Percentiles rank a stretch among this genome's conserved stretches.
phyloP scores from a whole-genome alignment of 176 grass and related monocot genomes.

The Eleusine indica region DNA sequence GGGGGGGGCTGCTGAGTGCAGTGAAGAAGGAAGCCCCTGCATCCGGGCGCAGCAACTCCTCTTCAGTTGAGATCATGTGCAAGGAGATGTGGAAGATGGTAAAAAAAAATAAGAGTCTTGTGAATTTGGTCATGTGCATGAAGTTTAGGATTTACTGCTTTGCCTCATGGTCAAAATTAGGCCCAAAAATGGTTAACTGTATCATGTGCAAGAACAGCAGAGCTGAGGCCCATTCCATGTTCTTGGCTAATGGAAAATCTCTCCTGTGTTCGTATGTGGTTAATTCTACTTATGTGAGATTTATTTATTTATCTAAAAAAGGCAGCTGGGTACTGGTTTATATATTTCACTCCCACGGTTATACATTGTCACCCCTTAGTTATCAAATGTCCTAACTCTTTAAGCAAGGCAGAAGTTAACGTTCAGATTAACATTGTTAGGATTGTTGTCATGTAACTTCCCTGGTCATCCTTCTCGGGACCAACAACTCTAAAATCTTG shows the following conservation, averaged over 20 bases:
- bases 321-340: not conserved
- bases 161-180: not conserved
- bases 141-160: constrained; percentile 26
- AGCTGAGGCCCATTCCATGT: not conserved
- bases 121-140: too few relatives aligned
- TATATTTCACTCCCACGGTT: not conserved
- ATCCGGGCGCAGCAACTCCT: too few relatives aligned
- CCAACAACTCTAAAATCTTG: constrained; percentile 11
- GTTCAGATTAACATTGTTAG: constrained; percentile 18
- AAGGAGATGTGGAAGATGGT: too few relatives aligned
- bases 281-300: constrained; percentile 12
- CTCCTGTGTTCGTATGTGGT: not conserved
- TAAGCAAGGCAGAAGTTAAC: not conserved
- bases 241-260: constrained; percentile 1
- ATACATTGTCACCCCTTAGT: not conserved
- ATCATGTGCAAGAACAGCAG: constrained; percentile 6
- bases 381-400: not conserved
- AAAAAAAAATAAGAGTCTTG: too few relatives aligned
- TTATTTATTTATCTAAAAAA: constrained; percentile 10
- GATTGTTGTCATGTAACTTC: constrained; percentile 7
- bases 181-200: not conserved
- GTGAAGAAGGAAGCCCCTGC: too few relatives aligned
- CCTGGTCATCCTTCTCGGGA: not conserved
- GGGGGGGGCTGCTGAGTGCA: too few relatives aligned
- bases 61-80: too few relatives aligned